A percentile compares a stretch with the other conserved stretches of the same genome.
phyloP scores from a whole-genome alignment of 139 green algal genomes.

The Zygnema cylindricum region DNA sequence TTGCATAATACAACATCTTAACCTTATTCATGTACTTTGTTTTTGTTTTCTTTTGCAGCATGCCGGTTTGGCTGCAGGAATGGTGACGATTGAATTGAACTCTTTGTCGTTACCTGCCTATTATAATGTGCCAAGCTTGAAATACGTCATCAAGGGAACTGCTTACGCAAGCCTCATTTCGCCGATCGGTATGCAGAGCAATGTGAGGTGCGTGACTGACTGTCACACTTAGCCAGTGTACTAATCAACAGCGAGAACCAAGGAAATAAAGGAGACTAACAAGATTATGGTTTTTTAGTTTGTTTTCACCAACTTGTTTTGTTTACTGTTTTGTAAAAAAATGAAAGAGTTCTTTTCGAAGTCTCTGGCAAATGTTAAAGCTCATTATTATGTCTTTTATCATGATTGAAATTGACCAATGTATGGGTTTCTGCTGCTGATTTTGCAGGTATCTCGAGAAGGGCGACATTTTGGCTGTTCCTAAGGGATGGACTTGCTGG shows the following conservation, averaged over 20 bases:
- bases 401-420: too few species aligned
- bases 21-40: too few species aligned
- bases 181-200: background rate
- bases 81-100: background rate
- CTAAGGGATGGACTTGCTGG: conserved; percentile 1
- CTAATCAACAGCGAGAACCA: too few species aligned
- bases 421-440: background rate
- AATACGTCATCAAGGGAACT: background rate
- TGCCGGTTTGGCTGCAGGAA: background rate
- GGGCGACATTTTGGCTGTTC: conserved; percentile 1
- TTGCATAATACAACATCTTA: too few species aligned
- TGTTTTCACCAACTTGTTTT: too few species aligned
- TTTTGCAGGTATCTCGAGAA: background rate
- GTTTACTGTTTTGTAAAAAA: too few species aligned
- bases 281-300: too few species aligned
- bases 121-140: background rate
- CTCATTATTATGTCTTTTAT: too few species aligned
- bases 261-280: too few species aligned
- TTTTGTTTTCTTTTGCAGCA: background rate
- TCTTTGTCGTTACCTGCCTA: background rate
- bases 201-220: background rate
- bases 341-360: too few species aligned
- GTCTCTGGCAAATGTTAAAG: too few species aligned
- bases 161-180: background rate
- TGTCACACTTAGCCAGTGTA: too few species aligned